phyloP scores from a whole-genome alignment of 441 rosid genomes.

The Raphanus hybrid region DNA sequence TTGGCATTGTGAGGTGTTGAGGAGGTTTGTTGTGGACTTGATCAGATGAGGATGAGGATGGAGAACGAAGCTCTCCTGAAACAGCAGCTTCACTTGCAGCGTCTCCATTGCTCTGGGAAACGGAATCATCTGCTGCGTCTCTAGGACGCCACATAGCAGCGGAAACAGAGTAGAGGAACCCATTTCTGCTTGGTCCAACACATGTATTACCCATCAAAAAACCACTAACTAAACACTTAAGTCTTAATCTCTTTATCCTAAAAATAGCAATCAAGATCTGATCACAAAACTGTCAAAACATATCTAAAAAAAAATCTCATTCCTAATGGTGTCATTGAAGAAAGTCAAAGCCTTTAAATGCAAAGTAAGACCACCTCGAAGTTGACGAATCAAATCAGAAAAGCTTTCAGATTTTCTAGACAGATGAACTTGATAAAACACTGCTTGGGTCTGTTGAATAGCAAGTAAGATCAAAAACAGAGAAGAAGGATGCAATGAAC shows the following conservation, averaged over 20 bases:
- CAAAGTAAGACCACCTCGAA: background rate
- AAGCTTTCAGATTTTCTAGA: background rate
- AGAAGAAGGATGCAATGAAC: too few species aligned
- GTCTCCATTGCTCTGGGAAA: conserved; percentile 47
- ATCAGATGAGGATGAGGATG: conserved; percentile 40
- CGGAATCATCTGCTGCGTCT: conserved; percentile 26
- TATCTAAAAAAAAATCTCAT: conserved; percentile 29
- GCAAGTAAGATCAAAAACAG: too few species aligned
- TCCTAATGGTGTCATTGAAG: too few species aligned
- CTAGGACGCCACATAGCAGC: conserved; percentile 62
- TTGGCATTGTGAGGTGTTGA: conserved; percentile 52
- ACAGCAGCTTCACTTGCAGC: conserved; percentile 37
- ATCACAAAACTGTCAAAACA: conserved; percentile 25
- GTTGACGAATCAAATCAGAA: conserved; percentile 8
- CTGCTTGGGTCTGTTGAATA: too few species aligned
- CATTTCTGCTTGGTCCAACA: conserved; percentile 63
- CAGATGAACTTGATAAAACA: background rate
- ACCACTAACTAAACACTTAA: too few species aligned
- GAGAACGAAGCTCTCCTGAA: conserved; percentile 38
- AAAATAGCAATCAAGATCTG: conserved; percentile 43
- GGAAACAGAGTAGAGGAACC: conserved; percentile 62
- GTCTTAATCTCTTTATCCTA: conserved; percentile 7
- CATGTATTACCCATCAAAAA: conserved; percentile 62
- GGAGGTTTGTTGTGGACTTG: conserved; percentile 66
- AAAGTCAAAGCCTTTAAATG: conserved; percentile 30